These are phyloP conservation scores for Echium plantagineum DNA, from an alignment of 257 asterid species.

Conservation along the genomic window DNA sequence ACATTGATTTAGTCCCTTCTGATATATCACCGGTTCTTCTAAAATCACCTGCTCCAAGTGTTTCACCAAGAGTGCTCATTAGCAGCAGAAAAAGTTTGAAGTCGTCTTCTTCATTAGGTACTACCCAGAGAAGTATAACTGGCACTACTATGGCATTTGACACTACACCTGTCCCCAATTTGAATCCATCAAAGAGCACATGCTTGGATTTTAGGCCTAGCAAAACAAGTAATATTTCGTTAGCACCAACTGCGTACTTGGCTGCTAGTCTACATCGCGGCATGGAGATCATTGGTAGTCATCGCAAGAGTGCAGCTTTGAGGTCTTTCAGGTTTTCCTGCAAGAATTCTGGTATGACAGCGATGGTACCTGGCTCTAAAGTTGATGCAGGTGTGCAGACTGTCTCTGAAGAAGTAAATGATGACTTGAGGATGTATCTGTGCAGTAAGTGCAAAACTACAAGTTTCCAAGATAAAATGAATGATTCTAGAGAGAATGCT, in stretches of 20 bases:
- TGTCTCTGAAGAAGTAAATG: conserved; percentile 18
- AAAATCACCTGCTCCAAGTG: conserved; percentile 73
- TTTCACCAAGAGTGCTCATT: conserved; percentile 60
- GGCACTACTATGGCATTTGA: conserved; percentile 25
- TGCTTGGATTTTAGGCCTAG: conserved; percentile 32
- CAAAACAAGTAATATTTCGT: conserved; percentile 32
- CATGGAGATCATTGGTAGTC: conserved; percentile 64
- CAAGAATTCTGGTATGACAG: conserved; percentile 47
- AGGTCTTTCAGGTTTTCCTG: conserved; percentile 69
- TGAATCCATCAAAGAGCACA: conserved; percentile 46
- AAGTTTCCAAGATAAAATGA: conserved; percentile 25
- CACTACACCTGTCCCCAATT: conserved; percentile 26
- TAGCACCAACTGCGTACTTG: conserved; percentile 58
- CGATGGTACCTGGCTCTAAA: conserved; percentile 42
- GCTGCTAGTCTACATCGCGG: conserved; percentile 86
- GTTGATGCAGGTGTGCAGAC: conserved; percentile 90
- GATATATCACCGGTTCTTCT: conserved; percentile 31
- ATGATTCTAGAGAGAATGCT: conserved; percentile 29
- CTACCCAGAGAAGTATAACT: conserved; percentile 35
- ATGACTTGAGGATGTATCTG: conserved; percentile 21
- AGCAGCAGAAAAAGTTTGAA: conserved; percentile 72
- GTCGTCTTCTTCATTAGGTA: conserved; percentile 54
- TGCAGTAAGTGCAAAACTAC: conserved; percentile 62
- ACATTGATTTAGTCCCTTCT: not conserved
- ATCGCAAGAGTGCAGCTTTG: conserved; percentile 52